phyloP scores from a whole-genome alignment of 352 stramenopile genomes.

The Phytophthora fragariaefolia region DNA sequence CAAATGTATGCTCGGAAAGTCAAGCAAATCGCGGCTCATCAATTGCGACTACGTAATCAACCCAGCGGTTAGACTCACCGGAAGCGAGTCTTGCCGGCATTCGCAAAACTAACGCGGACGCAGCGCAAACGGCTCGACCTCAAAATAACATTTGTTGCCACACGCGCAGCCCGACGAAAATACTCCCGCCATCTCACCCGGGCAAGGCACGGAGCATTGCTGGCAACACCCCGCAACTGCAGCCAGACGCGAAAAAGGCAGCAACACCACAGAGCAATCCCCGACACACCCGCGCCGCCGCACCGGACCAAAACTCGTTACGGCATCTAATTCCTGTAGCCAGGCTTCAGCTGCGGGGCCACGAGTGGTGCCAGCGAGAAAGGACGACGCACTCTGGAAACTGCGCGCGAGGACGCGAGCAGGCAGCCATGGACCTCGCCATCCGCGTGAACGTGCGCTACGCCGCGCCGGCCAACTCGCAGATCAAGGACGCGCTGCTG shows the following conservation, averaged over 20 bases:
- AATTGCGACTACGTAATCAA: constrained; percentile 31
- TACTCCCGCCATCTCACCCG: constrained; percentile 38
- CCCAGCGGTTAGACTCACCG: constrained; percentile 23
- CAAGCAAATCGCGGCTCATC: constrained; percentile 21
- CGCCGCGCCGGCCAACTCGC: constrained; percentile 80
- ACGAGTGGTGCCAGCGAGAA: constrained; percentile 22
- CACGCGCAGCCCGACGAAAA: constrained; percentile 33
- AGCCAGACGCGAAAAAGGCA: constrained; percentile 41
- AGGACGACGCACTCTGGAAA: constrained; percentile 28
- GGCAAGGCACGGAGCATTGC: constrained; percentile 11
- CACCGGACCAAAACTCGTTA: constrained; percentile 31
- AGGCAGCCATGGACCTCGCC: constrained; percentile 73
- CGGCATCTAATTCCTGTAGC: too few species aligned
- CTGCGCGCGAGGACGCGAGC: background rate
- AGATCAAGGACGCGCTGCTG: constrained; percentile 87
- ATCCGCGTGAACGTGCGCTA: constrained; percentile 91
- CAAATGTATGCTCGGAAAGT: constrained; percentile 17
- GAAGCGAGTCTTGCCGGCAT: constrained; percentile 13
- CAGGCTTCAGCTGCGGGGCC: constrained; percentile 7
- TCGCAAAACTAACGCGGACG: constrained; percentile 29
- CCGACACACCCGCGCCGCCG: constrained; percentile 18
- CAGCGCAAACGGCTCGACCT: constrained; percentile 38
- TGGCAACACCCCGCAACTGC: constrained; percentile 18
- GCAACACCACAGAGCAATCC: constrained; percentile 8
- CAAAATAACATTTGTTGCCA: constrained; percentile 41